Evolutionary conservation across 225 moss, liverwort and hornwort species (phyloP), one percentile per base, ranked within the genome.

Genomic region (Marchantia polymorpha): DNA sequence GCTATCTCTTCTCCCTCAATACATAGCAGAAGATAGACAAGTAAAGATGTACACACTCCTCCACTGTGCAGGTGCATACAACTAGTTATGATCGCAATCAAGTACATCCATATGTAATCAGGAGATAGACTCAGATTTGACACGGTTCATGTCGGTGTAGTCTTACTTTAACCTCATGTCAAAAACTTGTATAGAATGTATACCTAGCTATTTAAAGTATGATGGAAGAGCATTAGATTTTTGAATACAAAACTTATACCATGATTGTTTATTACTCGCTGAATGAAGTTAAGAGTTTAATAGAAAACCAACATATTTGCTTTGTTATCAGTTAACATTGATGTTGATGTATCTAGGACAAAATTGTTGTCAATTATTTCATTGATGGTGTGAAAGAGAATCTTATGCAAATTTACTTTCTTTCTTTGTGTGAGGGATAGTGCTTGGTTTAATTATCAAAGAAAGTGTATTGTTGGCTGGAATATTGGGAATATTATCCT

Each of bases 391-490:
- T 39, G 7, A 17, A 20, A 16, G 60, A 60, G 61, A 61, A 7
- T 61, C 23, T n/a, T 61, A 22, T 23, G 16, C 23, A 23, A 61
- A 23, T 23, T 8, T 61, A 19, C 47, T 70, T 48, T 3, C 23
- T 9, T 19, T 0, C 68, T 15, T 47, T 52, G 7, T 13, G n/a
- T 72, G 46, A 73, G 51, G 16, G 53, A 54, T 87, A 99, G 99
- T n/a, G 93, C 90, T 59, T 95, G 88, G 79, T 90, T 91, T n/a
- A 99, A 99, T 78, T 93, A 86, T 80, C 55, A 82, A 75, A 92
- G 93, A 80, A 95, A 92, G 87, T 93, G 92, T 78, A 99, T 93
- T 27, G 80, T 76, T 30, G 99, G 99, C 46, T 99, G 99, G 99
- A 94, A 93, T 83, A 90, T 94, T 10, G 78, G 70, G 1, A 95